Evolutionary conservation across 2,329 filamentous ascomycete genomes (phyloP).

Genomic region (Elsinoe necatrix): DNA sequence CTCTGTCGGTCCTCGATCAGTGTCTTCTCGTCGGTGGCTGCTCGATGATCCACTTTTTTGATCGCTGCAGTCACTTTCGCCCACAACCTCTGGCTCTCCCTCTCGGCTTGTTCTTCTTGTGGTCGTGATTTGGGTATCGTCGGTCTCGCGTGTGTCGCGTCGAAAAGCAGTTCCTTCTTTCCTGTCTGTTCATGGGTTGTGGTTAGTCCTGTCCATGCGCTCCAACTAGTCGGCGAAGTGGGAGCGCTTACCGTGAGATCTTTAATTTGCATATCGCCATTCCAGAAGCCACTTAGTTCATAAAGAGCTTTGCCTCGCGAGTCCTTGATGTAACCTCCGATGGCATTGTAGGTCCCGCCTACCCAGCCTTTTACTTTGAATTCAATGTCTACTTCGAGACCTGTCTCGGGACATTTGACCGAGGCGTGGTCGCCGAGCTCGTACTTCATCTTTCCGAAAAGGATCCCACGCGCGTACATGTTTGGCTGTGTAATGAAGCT

Average conservation of each 20-base stretch:
- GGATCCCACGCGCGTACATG: constrained; percentile 95
- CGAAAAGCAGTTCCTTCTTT: constrained; percentile 81
- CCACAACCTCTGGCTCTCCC: constrained; percentile 89
- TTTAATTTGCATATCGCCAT: constrained; percentile 88
- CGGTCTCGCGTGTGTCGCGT: constrained; percentile 70
- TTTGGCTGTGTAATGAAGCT: constrained; percentile 94
- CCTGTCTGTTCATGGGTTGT: constrained; percentile 54
- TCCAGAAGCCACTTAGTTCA: constrained; percentile 89
- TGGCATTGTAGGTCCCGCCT: constrained; percentile 90
- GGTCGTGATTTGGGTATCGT: constrained; percentile 66
- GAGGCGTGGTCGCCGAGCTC: constrained; percentile 95
- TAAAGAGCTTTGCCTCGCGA: constrained; percentile 80
- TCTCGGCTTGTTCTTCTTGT: constrained; percentile 75
- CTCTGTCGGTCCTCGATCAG: constrained; percentile 88
- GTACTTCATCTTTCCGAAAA: constrained; percentile 99
- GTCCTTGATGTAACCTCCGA: constrained; percentile 83
- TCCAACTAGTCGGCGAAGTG: background rate
- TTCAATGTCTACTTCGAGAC: constrained; percentile 81
- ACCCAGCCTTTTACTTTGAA: constrained; percentile 99
- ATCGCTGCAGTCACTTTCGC: constrained; percentile 71
- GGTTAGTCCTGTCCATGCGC: background rate
- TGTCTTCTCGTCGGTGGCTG: constrained; percentile 92
- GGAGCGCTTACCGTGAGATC: constrained; percentile 56
- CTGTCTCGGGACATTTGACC: constrained; percentile 80
- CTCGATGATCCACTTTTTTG: constrained; percentile 73